Base-by-base conservation (phyloP, 164 flowering plant species). In the Vitis cinerea region DNA sequence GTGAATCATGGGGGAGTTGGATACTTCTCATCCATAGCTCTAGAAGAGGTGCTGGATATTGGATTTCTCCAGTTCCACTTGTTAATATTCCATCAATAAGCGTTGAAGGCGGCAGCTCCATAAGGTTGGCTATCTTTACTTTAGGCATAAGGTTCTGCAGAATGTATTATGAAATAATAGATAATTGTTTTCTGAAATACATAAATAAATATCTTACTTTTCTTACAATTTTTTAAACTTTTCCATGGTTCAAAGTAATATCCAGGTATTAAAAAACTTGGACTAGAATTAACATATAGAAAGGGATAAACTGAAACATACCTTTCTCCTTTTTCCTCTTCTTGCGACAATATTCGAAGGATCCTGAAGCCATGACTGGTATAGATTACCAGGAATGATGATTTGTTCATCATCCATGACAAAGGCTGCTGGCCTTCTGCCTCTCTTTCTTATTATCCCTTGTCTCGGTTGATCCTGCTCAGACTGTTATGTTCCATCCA, bases 331-430 rank as follows among this genome's bases (percentile, higher is more conserved):
- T 72, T 83, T 84, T 74, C 85, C 83, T 80, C 83, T 80, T 71
- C 80, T 82, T 16, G 82, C 63, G 61, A 81, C 77, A 59, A 91
- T 81, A 66, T 90, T 88, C 37, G 94, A 82, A 55, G 93, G 8
- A 67, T 83, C 61, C 71, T 86, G 83, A 64, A 95, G 93, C 99
- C 99, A 93, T 14, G 87, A 75, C 77, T 88, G 97, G 82, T 83
- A 93, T 37, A 81, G 27, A 5, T 79, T 83, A 19, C 89, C 90
- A 14, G 96, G 83, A 49, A 93, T 84, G 59, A 93, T 83, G 57
- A 85, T 92, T 68, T 86, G 93, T 30, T 95, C 88, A 69, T 79
- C 73, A 80, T 92, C 98, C 86, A 91, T 77, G 19, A 64, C 8
- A 69, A 60, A 12, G 11, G 76, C 58, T 47, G 70, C 52, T 44